Conservation (phyloP, 2,329 filamentous ascomycete species). For the Aspergillus puulaauensis region DNA sequence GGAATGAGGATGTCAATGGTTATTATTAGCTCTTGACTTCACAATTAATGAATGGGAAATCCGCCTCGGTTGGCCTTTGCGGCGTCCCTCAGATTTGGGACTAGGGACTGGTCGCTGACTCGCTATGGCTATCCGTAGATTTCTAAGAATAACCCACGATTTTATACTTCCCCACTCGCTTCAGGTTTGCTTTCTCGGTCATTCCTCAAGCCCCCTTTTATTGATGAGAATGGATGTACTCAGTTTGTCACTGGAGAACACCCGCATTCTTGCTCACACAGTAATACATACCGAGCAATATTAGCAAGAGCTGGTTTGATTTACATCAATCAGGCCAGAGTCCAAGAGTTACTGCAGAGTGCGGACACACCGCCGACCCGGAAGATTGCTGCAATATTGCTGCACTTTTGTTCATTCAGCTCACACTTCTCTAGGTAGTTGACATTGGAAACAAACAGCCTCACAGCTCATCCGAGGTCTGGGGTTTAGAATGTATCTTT, state of each 20-base stretch:
- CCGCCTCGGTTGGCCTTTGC: not conserved
- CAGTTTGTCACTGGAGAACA: not conserved
- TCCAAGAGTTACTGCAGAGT: not conserved
- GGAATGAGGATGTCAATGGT: conserved; percentile 9
- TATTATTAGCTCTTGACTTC: conserved; percentile 6
- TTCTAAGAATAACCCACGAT: conserved; percentile 10
- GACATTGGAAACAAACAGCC: not conserved
- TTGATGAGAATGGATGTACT: not conserved
- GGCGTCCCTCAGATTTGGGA: not conserved
- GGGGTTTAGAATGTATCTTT: not conserved
- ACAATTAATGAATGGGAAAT: not conserved
- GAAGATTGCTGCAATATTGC: not conserved
- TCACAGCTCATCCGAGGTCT: not conserved
- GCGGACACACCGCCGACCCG: no score
- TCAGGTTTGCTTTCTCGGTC: not conserved
- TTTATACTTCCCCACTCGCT: conserved; percentile 2
- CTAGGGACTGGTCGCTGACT: not conserved
- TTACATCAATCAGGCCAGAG: not conserved
- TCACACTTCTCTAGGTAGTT: not conserved
- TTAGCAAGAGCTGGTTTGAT: not conserved
- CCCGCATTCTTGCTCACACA: not conserved
- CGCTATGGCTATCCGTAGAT: not conserved
- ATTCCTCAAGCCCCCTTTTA: not conserved
- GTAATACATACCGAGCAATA: not conserved
- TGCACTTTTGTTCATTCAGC: not conserved